These are phyloP conservation scores for Leccinum boreale DNA, from an alignment of 768 basidiomycete species.

Conservation along the genomic window DNA sequence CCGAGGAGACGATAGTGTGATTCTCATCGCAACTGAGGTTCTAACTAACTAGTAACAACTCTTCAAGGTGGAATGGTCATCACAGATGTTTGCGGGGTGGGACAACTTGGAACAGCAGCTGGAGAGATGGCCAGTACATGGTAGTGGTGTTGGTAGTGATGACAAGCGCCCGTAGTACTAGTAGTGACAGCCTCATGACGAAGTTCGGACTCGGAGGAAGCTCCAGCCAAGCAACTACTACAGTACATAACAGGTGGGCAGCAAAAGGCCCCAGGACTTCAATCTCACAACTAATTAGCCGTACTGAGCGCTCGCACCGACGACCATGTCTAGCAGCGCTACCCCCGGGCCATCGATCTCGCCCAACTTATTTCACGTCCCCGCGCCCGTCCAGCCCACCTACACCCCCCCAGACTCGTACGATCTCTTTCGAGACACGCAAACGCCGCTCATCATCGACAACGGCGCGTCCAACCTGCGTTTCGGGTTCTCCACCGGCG, in stretches of 20 bases:
- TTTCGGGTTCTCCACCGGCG: slow-evolving; percentile 77
- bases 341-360: slow-evolving; percentile 6
- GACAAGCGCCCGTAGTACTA: no score
- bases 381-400: slow-evolving; percentile 28
- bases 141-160: no score
- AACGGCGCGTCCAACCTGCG: slow-evolving; percentile 82
- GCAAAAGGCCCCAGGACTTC: neutral
- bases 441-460: slow-evolving; percentile 79
- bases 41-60: no score
- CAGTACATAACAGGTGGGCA: no score
- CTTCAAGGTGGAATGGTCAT: no score
- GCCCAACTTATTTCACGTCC: slow-evolving; percentile 18
- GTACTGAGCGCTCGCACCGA: neutral
- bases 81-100: no score
- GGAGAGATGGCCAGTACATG: no score
- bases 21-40: no score
- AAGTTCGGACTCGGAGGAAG: neutral
- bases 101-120: no score
- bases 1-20: neutral
- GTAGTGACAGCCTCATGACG: no score
- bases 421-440: slow-evolving; percentile 43
- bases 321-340: slow-evolving; percentile 13
- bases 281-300: neutral
- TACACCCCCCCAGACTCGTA: slow-evolving; percentile 46
- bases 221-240: neutral